These are phyloP conservation scores for Podila minutissima DNA, from an alignment of 192 early-diverging fungal genomes.

Conservation along the genomic window DNA sequence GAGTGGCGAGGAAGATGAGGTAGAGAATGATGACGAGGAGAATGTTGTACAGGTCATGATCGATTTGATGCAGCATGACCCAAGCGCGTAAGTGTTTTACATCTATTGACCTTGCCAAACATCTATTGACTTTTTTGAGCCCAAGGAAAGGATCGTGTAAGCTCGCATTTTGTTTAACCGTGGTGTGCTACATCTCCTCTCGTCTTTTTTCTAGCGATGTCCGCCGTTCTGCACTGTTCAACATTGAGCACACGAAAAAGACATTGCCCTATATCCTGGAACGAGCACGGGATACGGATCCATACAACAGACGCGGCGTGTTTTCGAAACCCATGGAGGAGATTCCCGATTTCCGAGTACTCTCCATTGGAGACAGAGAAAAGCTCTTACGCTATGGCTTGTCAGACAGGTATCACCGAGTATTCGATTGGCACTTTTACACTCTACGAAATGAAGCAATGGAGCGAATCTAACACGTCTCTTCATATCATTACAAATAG, in stretches of 20 bases:
- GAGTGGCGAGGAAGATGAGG: constrained; percentile 62
- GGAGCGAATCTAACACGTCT: not conserved
- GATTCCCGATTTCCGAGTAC: constrained; percentile 71
- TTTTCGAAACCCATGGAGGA: constrained; percentile 76
- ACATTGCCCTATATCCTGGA: constrained; percentile 79
- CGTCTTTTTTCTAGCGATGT: constrained; percentile 69
- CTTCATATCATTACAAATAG: constrained; percentile 17
- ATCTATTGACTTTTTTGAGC: too few relatives aligned
- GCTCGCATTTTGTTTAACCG: too few relatives aligned
- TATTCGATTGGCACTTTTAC: not conserved
- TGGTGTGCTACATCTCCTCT: not conserved
- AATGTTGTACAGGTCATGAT: constrained; percentile 72
- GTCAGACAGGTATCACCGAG: constrained; percentile 71
- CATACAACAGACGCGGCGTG: constrained; percentile 76
- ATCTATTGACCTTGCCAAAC: too few relatives aligned
- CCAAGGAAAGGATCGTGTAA: too few relatives aligned
- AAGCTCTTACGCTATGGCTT: constrained; percentile 78
- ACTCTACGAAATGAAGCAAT: too few relatives aligned
- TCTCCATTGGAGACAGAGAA: constrained; percentile 77
- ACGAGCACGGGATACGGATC: constrained; percentile 80
- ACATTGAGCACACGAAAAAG: constrained; percentile 68
- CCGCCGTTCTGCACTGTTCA: constrained; percentile 81
- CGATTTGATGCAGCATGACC: constrained; percentile 75
- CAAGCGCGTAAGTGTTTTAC: constrained; percentile 66
- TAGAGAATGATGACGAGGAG: constrained; percentile 59